Conservation (phyloP, 306 rosid species). For the Fragaria ananassa region DNA sequence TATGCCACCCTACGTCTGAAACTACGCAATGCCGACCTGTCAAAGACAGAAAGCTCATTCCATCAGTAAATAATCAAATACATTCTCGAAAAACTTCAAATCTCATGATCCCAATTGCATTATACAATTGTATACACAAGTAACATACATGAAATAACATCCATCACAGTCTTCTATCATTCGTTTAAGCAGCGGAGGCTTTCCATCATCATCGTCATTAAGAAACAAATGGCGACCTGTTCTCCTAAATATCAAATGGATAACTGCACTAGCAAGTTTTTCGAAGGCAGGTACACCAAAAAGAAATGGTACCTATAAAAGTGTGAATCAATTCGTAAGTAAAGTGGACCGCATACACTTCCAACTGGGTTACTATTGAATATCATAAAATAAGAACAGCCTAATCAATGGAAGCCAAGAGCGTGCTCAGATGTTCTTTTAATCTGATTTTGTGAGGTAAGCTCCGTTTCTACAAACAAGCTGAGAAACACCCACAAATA, state of each 20-base stretch:
- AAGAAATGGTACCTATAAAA: conserved; percentile 89
- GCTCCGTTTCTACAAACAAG: not conserved
- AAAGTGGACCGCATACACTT: not conserved
- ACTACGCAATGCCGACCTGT: conserved; percentile 80
- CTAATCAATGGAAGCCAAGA: not conserved
- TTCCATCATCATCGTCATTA: conserved; percentile 72
- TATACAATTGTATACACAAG: conserved; percentile 19
- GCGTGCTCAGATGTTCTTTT: not conserved
- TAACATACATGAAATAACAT: conserved; percentile 72
- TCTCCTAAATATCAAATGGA: conserved; percentile 91
- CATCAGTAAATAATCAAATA: not conserved
- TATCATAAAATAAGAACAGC: conserved; percentile 3
- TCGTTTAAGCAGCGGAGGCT: conserved; percentile 86
- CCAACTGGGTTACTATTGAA: not conserved
- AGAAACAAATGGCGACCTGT: conserved; percentile 97
- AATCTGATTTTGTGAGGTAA: not conserved
- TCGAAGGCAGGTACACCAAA: conserved; percentile 85
- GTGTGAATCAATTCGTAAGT: not conserved
- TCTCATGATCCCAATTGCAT: not conserved
- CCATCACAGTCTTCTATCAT: conserved; percentile 70
- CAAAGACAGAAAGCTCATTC: conserved; percentile 26
- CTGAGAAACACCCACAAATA: not conserved
- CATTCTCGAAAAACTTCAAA: conserved; percentile 13
- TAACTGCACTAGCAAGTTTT: conserved; percentile 66
- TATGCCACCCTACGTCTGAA: conserved; percentile 73